Evolutionary conservation across 768 basidiomycete species (phyloP), one percentile per base, ranked within the genome.

Genomic region (Daedaleopsis nitida): DNA sequence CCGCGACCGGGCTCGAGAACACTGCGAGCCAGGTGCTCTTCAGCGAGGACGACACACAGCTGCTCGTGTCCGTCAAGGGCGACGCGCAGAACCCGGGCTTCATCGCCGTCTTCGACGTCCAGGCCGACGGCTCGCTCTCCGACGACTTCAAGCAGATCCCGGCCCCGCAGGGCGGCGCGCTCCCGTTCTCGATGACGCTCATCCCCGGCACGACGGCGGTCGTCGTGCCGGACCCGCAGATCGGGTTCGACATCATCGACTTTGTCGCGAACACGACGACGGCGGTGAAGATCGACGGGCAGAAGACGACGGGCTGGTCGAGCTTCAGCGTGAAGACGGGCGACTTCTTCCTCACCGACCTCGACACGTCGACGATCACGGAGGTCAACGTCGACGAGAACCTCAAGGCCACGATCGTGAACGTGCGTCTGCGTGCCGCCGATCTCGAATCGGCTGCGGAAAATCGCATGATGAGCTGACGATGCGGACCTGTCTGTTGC

Each of bases 51-150:
- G 75, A 73, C 54, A 74, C 63, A 27, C 71, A 78, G 61, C 74
- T 83, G 39, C 68, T 83, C 47, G 82, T 77, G 14, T 77, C 82
- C 23, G 76, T 82, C 66, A 83, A 84, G 66, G 82, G 81, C 24
- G 63, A 74, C n/a, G 80, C 81, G 14, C 77, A 32, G 27, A 32
- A 73, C 21, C 79, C 79, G 7, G 82, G 82, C 27, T 82, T 81
- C 72, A 71, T 85, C 58, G 82, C 83, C 12, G 74, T 77, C 14
- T 85, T 80, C 79, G 78, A 81, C 58, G 72, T 84, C 54, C 74
- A 71, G 8, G 50, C 58, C 13, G 77, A 80, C 58, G 80, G 79
- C 21, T 75, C 77, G 12, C 76, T 83, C 39, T 81, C 82, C 3
- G 37, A 66, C 37, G 71, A 80, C 57, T 78, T 78, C 71, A 69